These are phyloP conservation scores for Penstemon newberryi DNA, from an alignment of 257 asterid genomes.

Conservation along the genomic window DNA sequence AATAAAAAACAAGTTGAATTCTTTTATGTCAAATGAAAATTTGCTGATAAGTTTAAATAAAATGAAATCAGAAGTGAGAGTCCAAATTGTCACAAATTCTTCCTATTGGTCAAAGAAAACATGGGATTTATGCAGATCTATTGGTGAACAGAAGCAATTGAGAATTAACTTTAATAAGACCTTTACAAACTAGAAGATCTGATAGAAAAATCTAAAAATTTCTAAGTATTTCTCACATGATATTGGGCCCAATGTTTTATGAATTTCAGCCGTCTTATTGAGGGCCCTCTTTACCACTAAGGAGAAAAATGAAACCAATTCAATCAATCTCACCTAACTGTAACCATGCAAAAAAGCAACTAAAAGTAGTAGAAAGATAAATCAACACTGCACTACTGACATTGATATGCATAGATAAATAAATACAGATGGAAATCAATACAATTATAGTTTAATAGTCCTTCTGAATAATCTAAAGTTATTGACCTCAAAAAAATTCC, in stretches of 20 bases:
- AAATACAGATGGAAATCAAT: conserved; percentile 16
- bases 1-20: background rate
- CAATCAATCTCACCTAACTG: conserved; percentile 45
- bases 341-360: conserved; percentile 29
- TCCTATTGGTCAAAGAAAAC: conserved; percentile 24
- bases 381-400: conserved; percentile 17
- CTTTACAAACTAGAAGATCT: conserved; percentile 33
- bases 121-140: conserved; percentile 42
- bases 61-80: background rate
- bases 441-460: conserved; percentile 2
- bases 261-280: conserved; percentile 40
- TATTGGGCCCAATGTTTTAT: conserved; percentile 36
- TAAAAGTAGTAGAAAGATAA: conserved; percentile 29
- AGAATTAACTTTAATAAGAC: conserved; percentile 27
- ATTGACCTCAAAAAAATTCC: conserved; percentile 17
- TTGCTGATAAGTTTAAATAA: background rate
- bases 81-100: conserved; percentile 3
- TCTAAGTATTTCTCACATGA: conserved; percentile 41
- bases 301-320: conserved; percentile 27
- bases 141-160: conserved; percentile 33
- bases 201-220: conserved; percentile 30
- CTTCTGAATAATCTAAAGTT: conserved; percentile 8
- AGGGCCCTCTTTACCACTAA: conserved; percentile 50
- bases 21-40: background rate
- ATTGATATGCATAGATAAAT: conserved; percentile 29